These are phyloP conservation scores for Lactifluus volemus DNA, from an alignment of 768 basidiomycete genomes.

Conservation along the genomic window DNA sequence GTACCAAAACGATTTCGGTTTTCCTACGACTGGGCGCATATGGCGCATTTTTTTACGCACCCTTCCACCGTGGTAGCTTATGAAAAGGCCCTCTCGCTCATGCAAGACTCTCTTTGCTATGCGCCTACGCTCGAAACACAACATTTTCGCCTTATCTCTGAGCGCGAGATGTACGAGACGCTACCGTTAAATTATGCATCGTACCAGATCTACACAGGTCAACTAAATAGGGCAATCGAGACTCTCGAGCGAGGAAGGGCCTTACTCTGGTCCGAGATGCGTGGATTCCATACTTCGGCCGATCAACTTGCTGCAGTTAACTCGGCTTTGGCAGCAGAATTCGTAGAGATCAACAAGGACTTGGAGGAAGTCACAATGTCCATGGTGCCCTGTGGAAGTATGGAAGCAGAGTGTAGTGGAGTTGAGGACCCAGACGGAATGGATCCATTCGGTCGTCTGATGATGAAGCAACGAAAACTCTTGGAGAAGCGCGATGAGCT, in stretches of 20 bases:
- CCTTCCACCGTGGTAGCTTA: neutral
- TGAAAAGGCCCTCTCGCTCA: neutral
- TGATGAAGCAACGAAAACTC: neutral
- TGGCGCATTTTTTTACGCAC: neutral
- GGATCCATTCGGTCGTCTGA: neutral
- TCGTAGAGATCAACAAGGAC: neutral
- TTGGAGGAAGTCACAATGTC: neutral
- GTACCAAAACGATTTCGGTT: neutral
- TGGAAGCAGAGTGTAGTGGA: neutral
- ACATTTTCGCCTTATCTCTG: neutral
- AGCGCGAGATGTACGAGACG: neutral
- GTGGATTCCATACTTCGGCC: neutral
- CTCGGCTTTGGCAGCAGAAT: neutral
- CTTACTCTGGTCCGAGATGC: neutral
- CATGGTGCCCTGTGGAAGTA: neutral
- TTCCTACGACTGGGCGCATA: neutral
- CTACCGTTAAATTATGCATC: neutral
- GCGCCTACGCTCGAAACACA: constrained; percentile 1
- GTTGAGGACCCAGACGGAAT: neutral
- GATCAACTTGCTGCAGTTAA: neutral
- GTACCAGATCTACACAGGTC: neutral
- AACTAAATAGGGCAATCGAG: neutral
- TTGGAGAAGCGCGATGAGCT: neutral
- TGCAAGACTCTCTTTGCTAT: neutral
- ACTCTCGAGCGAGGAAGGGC: constrained; percentile 1